Base-by-base conservation (phyloP, 345 rosid species). In the Carallia brachiata region DNA sequence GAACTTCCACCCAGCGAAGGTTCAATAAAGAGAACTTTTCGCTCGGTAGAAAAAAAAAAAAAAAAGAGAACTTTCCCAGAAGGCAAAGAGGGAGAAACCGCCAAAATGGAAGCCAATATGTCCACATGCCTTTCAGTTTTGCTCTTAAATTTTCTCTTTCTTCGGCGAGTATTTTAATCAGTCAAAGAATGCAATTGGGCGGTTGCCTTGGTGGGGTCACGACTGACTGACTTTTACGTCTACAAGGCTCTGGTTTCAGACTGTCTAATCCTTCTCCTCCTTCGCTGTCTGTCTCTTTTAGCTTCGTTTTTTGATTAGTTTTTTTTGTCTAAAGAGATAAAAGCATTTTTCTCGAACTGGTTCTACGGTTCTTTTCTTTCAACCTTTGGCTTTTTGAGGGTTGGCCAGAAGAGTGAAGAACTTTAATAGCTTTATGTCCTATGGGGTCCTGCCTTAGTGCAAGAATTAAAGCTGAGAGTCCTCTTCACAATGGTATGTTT, bases 381-480 rank as follows among this genome's bases (percentile, higher is more conserved):
- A 23, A 44, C 57, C 65, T 64, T 7, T 58, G 19, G 69, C 64
- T 54, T 50, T 47, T 71, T 3, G 50, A 27, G 31, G 3, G 53
- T 17, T n/a, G 36, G 36, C 36, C 48, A 19, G 59, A 54, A 18
- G 55, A 28, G 39, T 66, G 44, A 50, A 37, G 40, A 39, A 10
- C 57, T 54, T 5, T 30, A 48, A 10, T 12, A 47, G 65, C 56
- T 53, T 47, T 40, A 36, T 53, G 27, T 63, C 50, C 50, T 36
- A 87, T 92, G 98, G 97, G 98, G 75, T 84, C 93, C 80, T 88
- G 95, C 52, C 80, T 85, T 44, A 87, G 98, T 74, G 74, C 86
- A 54, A 80, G 79, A 66, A 75, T 87, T 74, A 76, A 84, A 81
- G 87, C 84, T 54, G 85, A 84, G 56, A 75, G 79, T 65, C 83